Percentiles rank a stretch among this genome's conserved stretches.
phyloP scores from a whole-genome alignment of 306 rosid genomes.

The Glycine latifolia region DNA sequence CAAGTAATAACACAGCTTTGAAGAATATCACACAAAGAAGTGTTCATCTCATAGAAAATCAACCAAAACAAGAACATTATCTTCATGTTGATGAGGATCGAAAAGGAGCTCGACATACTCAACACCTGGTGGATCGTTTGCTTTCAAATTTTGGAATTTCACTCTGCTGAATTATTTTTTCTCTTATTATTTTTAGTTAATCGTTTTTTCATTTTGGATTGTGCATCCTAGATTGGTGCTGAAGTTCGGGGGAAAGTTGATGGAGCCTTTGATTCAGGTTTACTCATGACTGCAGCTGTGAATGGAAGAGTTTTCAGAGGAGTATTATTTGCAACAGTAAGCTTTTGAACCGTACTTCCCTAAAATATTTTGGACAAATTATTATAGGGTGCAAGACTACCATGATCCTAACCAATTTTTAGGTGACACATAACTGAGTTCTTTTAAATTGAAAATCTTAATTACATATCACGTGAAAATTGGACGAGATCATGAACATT shows the following conservation, averaged over 20 bases:
- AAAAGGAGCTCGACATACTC: constrained; percentile 52
- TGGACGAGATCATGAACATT: too few species aligned
- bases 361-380: background rate
- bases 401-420: background rate
- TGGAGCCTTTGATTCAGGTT: constrained; percentile 87
- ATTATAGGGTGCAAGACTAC: background rate
- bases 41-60: constrained; percentile 53
- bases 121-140: constrained; percentile 53
- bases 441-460: too few species aligned
- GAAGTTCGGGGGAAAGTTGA: constrained; percentile 91
- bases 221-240: constrained; percentile 73
- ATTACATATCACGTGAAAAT: too few species aligned
- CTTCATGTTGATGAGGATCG: constrained; percentile 46
- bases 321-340: constrained; percentile 88
- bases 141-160: background rate
- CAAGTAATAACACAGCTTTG: constrained; percentile 45
- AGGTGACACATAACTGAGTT: background rate
- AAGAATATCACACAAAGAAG: constrained; percentile 45
- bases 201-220: constrained; percentile 12
- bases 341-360: constrained; percentile 34
- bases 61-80: constrained; percentile 52
- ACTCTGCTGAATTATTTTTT: background rate
- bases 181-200: background rate
- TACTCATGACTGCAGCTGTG: constrained; percentile 82
- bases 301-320: constrained; percentile 82